A percentile compares a stretch with the other conserved stretches of the same genome.
Evolutionary conservation across 768 basidiomycete species (phyloP).

Genomic region (Phanerochaete carnosa): DNA sequence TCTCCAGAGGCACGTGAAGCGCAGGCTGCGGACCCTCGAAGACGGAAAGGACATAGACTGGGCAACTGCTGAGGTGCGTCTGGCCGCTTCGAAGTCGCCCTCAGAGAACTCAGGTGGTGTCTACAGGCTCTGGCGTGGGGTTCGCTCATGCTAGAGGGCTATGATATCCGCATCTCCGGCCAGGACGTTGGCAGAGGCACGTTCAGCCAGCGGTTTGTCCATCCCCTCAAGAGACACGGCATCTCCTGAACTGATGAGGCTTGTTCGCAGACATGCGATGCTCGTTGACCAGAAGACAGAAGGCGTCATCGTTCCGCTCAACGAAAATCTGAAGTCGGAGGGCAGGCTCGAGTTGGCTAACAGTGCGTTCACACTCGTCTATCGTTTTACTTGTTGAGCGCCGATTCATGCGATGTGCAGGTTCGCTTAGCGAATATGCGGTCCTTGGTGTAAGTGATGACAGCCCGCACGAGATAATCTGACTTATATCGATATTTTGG

Average conservation of each 20-base stretch:
- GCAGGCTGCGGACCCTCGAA: slow-evolving; percentile 66
- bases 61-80: slow-evolving; percentile 79
- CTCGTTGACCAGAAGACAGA: slow-evolving; percentile 86
- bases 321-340: slow-evolving; percentile 54
- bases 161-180: slow-evolving; percentile 84
- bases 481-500: not conserved
- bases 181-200: slow-evolving; percentile 93
- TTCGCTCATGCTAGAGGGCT: slow-evolving; percentile 77
- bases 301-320: slow-evolving; percentile 76
- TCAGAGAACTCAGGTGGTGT: not conserved
- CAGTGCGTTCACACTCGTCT: slow-evolving; percentile 42
- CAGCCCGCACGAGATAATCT: not conserved
- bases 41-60: slow-evolving; percentile 77
- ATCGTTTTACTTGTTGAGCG: not conserved
- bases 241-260: not conserved
- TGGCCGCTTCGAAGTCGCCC: not conserved
- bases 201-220: slow-evolving; percentile 72
- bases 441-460: slow-evolving; percentile 73
- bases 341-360: slow-evolving; percentile 86
- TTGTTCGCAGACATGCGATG: slow-evolving; percentile 70
- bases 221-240: not conserved
- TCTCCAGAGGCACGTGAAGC: slow-evolving; percentile 75
- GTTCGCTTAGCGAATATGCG: slow-evolving; percentile 86
- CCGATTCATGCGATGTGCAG: slow-evolving; percentile 33
- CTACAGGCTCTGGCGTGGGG: slow-evolving; percentile 83